phyloP scores from a whole-genome alignment of 2,329 filamentous ascomycete species.

The Colletotrichum agaves region DNA sequence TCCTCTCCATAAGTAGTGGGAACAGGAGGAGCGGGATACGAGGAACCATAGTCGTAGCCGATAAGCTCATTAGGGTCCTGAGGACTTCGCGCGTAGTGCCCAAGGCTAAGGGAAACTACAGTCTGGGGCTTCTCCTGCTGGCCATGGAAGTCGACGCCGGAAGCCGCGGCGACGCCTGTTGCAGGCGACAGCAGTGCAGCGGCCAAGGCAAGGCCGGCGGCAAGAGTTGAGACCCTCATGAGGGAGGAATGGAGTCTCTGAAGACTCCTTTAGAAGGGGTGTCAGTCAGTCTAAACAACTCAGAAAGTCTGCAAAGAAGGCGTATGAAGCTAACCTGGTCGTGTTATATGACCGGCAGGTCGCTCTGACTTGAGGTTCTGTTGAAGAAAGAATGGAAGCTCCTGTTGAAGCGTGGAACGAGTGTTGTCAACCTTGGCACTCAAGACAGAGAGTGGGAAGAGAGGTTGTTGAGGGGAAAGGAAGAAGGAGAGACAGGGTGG shows the following conservation, averaged over 20 bases:
- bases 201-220: slow-evolving; percentile 48
- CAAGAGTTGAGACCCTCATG: slow-evolving; percentile 51
- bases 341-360: background rate
- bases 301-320: too few relatives aligned
- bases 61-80: background rate
- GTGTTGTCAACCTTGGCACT: background rate
- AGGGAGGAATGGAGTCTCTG: too few relatives aligned
- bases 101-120: background rate
- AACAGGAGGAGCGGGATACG: slow-evolving; percentile 6
- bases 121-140: background rate
- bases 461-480: background rate
- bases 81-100: background rate
- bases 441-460: background rate
- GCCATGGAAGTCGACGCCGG: background rate
- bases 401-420: background rate
- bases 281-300: background rate
- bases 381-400: slow-evolving; percentile 7
- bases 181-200: slow-evolving; percentile 43
- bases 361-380: background rate
- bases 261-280: background rate
- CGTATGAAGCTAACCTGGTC: background rate
- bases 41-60: slow-evolving; percentile 37
- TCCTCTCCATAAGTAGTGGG: slow-evolving; percentile 27
- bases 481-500: background rate
- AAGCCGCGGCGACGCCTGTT: slow-evolving; percentile 23